Evolutionary conservation across 805 yeast genomes (phyloP).

Genomic region (Suhomyces kilbournensis): DNA sequence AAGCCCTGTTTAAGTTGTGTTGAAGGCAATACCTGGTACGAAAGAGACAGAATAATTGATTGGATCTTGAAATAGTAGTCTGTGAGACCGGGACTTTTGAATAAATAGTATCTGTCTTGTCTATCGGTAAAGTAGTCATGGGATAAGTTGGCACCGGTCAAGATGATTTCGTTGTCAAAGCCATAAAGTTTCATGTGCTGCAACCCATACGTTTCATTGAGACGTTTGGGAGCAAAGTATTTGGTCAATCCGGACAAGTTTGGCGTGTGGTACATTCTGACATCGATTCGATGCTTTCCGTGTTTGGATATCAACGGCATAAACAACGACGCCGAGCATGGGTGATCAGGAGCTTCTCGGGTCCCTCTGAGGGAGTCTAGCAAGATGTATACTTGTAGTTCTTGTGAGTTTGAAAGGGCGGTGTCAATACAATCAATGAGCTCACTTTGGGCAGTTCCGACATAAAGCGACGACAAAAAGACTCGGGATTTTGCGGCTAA

Average conservation of each 20-base stretch:
- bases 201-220: constrained; percentile 88
- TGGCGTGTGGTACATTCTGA: constrained; percentile 89
- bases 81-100: constrained; percentile 55
- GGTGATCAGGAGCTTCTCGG: constrained; percentile 75
- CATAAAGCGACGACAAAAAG: constrained; percentile 79
- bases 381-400: constrained; percentile 66
- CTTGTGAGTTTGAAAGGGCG: constrained; percentile 58
- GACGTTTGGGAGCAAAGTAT: constrained; percentile 67
- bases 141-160: constrained; percentile 90
- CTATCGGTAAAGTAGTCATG: constrained; percentile 90
- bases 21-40: constrained; percentile 58
- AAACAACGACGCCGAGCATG: constrained; percentile 72
- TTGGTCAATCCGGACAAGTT: constrained; percentile 67
- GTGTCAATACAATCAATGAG: constrained; percentile 58
- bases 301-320: constrained; percentile 61
- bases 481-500: constrained; percentile 58
- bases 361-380: constrained; percentile 91
- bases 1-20: constrained; percentile 47
- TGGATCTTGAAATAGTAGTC: constrained; percentile 77
- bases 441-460: constrained; percentile 81
- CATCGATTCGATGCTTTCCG: constrained; percentile 66
- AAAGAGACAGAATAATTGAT: constrained; percentile 59
- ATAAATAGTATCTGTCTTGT: constrained; percentile 86
- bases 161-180: constrained; percentile 81
- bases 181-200: constrained; percentile 99